Percentiles rank a stretch among this genome's conserved stretches.
These are phyloP conservation scores for Aureoboletus auriporus DNA, from an alignment of 768 basidiomycete species.

Conservation along the genomic window DNA sequence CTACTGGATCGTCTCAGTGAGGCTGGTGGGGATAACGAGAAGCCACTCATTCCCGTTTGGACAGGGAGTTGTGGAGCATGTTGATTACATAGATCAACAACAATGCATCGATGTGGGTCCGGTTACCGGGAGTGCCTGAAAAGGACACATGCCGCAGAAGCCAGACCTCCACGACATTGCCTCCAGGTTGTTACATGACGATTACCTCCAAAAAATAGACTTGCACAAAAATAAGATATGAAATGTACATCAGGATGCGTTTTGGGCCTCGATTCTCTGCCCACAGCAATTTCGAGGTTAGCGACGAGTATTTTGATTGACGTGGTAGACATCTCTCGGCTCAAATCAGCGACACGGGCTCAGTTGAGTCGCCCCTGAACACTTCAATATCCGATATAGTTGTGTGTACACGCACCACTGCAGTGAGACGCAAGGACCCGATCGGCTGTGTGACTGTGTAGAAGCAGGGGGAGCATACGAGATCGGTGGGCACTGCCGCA, in stretches of 20 bases:
- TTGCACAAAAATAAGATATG: background rate
- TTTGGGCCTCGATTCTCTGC: too few species aligned
- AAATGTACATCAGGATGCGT: too few species aligned
- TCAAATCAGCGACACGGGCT: background rate
- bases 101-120: constrained; percentile 1
- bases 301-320: background rate
- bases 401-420: constrained; percentile 9
- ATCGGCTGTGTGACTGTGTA: background rate
- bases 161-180: background rate
- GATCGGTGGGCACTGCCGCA: constrained; percentile 10
- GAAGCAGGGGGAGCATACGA: background rate
- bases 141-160: background rate
- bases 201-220: background rate
- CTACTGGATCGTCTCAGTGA: constrained; percentile 33
- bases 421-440: constrained; percentile 2
- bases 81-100: background rate
- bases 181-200: constrained; percentile 2
- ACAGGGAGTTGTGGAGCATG: constrained; percentile 37
- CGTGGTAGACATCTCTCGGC: too few species aligned
- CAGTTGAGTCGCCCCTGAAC: constrained; percentile 4
- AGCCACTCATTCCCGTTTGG: constrained; percentile 37
- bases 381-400: background rate
- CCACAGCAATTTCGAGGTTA: background rate
- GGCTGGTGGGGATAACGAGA: constrained; percentile 33
- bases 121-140: background rate